phyloP scores from a whole-genome alignment of 495 filamentous ascomycete species.

The Talaromyces ruber region DNA sequence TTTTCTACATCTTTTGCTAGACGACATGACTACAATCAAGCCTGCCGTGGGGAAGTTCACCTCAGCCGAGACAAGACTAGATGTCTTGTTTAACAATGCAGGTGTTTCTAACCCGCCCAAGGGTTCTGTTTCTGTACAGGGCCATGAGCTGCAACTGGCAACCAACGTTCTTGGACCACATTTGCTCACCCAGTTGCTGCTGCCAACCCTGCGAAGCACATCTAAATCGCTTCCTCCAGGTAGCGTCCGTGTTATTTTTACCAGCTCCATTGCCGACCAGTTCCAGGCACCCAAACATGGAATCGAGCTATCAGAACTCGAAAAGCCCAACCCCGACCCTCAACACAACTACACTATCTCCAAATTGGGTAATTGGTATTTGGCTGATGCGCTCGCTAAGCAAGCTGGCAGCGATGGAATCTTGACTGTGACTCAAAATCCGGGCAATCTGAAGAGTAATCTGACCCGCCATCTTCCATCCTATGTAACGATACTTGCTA shows the following conservation, averaged over 20 bases:
- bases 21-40: constrained; percentile 43
- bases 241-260: constrained; percentile 26
- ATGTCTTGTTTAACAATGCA: constrained; percentile 50
- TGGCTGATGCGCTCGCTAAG: constrained; percentile 13
- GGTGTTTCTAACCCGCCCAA: constrained; percentile 29
- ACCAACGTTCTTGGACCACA: constrained; percentile 30
- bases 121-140: constrained; percentile 21
- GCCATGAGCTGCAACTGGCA: constrained; percentile 28
- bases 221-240: constrained; percentile 8
- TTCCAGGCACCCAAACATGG: constrained; percentile 12
- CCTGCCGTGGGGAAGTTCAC: constrained; percentile 31
- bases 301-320: constrained; percentile 17
- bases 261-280: constrained; percentile 17
- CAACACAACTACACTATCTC: constrained; percentile 14
- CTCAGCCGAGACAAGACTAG: constrained; percentile 29
- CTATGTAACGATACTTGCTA: neutral
- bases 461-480: constrained; percentile 14
- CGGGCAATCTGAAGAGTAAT: constrained; percentile 23
- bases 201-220: constrained; percentile 16
- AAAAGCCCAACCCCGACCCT: constrained; percentile 4
- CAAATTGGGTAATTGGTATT: constrained; percentile 21
- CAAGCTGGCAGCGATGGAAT: constrained; percentile 12
- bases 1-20: constrained; percentile 36
- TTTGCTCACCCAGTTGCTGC: constrained; percentile 24
- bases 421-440: constrained; percentile 24